Percentiles rank a stretch among this genome's conserved stretches.
phyloP scores from a whole-genome alignment of 495 filamentous ascomycete genomes.

The Umbilicaria muhlenbergii region DNA sequence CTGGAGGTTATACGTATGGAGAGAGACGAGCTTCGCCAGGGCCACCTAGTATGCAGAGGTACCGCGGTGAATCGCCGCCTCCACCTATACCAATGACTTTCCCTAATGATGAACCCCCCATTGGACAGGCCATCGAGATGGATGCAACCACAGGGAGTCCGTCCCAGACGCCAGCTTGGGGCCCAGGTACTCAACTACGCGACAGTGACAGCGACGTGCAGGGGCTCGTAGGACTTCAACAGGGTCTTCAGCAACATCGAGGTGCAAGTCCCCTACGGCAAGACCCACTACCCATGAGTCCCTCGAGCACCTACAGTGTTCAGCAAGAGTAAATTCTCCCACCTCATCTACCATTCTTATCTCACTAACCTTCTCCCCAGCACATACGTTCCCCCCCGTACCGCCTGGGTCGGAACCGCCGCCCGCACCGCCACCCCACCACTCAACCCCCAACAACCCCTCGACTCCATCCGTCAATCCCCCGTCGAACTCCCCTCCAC shows the following conservation, averaged over 20 bases:
- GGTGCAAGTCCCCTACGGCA: slow-evolving; percentile 20
- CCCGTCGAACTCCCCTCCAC: slow-evolving; percentile 26
- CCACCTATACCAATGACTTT: slow-evolving; percentile 41
- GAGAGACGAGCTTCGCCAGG: slow-evolving; percentile 18
- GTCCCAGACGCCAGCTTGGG: slow-evolving; percentile 20
- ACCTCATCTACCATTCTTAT: slow-evolving; percentile 4
- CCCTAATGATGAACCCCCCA: slow-evolving; percentile 23
- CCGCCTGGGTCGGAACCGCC: slow-evolving; percentile 22
- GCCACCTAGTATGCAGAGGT: not conserved
- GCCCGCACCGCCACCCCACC: slow-evolving; percentile 4
- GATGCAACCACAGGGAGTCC: slow-evolving; percentile 46
- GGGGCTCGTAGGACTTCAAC: slow-evolving; percentile 53
- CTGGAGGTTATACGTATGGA: slow-evolving; percentile 20
- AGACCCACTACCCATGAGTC: slow-evolving; percentile 35
- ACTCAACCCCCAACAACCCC: slow-evolving; percentile 5
- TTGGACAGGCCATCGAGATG: slow-evolving; percentile 79
- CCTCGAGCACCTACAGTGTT: slow-evolving; percentile 48
- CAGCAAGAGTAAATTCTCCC: slow-evolving; percentile 51
- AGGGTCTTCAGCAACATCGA: slow-evolving; percentile 16
- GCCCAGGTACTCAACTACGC: slow-evolving; percentile 26
- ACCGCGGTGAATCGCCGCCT: slow-evolving; percentile 27
- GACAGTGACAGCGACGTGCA: slow-evolving; percentile 55
- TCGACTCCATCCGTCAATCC: slow-evolving; percentile 13
- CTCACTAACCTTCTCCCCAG: slow-evolving; percentile 22
- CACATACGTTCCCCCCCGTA: slow-evolving; percentile 48